These are phyloP conservation scores for Boehmeria nivea DNA, from an alignment of 306 rosid species.

Conservation along the genomic window DNA sequence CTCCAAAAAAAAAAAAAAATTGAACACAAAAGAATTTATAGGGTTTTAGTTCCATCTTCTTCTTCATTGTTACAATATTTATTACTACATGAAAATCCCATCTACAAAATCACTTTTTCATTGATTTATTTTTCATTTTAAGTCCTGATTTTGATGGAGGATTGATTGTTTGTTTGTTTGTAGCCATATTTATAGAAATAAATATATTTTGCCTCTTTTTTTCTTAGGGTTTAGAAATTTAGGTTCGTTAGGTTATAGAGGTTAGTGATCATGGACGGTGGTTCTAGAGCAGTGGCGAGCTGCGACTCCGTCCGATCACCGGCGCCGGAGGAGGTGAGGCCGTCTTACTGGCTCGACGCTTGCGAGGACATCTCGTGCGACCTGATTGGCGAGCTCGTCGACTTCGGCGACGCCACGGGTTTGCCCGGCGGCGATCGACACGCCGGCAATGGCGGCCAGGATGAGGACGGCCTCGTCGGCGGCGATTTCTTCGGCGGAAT, in stretches of 20 bases:
- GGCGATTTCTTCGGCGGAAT: conserved; percentile 81
- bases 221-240: neutral
- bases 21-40: neutral
- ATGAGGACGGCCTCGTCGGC: conserved; percentile 44
- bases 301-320: conserved; percentile 6
- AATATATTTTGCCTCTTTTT: neutral
- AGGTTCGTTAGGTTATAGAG: neutral
- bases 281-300: conserved; percentile 31
- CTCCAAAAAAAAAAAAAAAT: too few species aligned
- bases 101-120: too few species aligned
- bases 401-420: conserved; percentile 33
- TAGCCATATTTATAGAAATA: too few species aligned
- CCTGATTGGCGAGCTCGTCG: conserved; percentile 46
- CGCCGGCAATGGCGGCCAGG: conserved; percentile 48
- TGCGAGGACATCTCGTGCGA: conserved; percentile 83
- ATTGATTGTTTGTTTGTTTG: too few species aligned
- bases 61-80: neutral
- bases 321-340: conserved; percentile 19
- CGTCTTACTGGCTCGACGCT: conserved; percentile 95
- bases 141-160: too few species aligned
- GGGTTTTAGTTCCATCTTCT: neutral
- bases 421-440: conserved; percentile 31
- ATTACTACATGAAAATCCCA: too few species aligned
- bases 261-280: conserved; percentile 40
- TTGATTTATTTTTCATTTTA: too few species aligned